These are phyloP conservation scores for Myrica gale DNA, from an alignment of 306 rosid genomes.

Conservation along the genomic window DNA sequence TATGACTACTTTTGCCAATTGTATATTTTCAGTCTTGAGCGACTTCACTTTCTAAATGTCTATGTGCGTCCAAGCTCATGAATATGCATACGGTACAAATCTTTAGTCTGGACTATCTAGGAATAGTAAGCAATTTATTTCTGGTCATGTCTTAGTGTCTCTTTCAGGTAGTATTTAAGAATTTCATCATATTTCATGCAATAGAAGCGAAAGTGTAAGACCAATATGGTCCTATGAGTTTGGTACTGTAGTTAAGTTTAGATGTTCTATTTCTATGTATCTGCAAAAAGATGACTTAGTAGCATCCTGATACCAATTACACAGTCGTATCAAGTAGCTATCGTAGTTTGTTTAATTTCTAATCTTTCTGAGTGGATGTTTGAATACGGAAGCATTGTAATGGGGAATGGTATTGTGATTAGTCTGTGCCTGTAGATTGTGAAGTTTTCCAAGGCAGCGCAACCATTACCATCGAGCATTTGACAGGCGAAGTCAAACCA, in stretches of 20 bases:
- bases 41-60: neutral
- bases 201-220: conserved; percentile 3
- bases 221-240: conserved; percentile 10
- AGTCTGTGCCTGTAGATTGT: conserved; percentile 99
- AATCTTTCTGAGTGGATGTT: conserved; percentile 28
- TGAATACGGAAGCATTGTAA: conserved; percentile 50
- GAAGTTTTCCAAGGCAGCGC: conserved; percentile 93
- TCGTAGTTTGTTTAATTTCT: conserved; percentile 6
- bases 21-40: neutral
- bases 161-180: conserved; percentile 20
- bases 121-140: neutral
- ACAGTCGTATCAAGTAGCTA: neutral
- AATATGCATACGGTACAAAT: conserved; percentile 9
- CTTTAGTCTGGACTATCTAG: conserved; percentile 9
- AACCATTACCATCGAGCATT: conserved; percentile 89
- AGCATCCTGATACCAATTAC: neutral
- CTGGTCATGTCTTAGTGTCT: neutral
- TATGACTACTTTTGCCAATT: neutral
- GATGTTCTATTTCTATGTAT: neutral
- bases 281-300: neutral
- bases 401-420: conserved; percentile 71
- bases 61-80: neutral
- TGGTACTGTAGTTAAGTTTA: neutral
- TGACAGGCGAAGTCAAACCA: conserved; percentile 96
- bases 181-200: neutral